Evolutionary conservation across 1,284 basidiomycete genomes (phyloP).

Genomic region (Trichosporon ovoides): DNA sequence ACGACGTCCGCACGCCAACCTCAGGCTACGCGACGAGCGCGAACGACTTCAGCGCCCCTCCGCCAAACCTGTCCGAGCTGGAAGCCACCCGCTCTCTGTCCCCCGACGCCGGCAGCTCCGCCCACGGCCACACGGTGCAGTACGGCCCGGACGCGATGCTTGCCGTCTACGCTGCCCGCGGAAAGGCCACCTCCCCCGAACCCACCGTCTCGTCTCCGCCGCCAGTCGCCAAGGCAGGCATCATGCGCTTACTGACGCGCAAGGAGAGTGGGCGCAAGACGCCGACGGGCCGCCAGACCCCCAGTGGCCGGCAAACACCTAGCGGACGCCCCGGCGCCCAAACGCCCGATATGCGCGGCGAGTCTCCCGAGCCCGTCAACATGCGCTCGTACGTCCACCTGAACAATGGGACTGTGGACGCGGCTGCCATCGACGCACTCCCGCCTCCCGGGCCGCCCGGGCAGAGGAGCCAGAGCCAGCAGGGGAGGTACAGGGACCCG

Average conservation of each 20-base stretch:
- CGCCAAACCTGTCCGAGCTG: constrained; percentile 7
- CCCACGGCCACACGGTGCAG: constrained; percentile 26
- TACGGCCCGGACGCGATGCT: constrained; percentile 49
- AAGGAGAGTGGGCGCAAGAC: constrained; percentile 17
- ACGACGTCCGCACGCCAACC: constrained; percentile 36
- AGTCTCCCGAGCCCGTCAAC: constrained; percentile 23
- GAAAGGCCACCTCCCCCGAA: constrained; percentile 20
- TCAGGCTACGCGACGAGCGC: not conserved
- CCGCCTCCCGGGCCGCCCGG: constrained; percentile 27
- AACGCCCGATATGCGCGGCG: not conserved
- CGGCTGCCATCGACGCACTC: constrained; percentile 29
- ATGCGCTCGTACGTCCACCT: constrained; percentile 39
- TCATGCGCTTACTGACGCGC: constrained; percentile 23
- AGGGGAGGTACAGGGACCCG: constrained; percentile 3
- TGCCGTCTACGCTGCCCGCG: constrained; percentile 47
- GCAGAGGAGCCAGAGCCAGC: not conserved
- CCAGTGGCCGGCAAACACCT: constrained; percentile 2
- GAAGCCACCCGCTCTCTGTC: not conserved
- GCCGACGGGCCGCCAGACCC: not conserved
- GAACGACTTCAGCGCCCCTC: constrained; percentile 2
- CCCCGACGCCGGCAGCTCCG: constrained; percentile 4
- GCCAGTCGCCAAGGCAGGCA: constrained; percentile 21
- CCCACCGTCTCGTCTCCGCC: constrained; percentile 8
- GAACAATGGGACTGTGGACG: constrained; percentile 35
- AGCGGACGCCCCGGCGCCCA: not conserved